Evolutionary conservation across 2,329 filamentous ascomycete species (phyloP).

Genomic region (Colletotrichum noveboracense): DNA sequence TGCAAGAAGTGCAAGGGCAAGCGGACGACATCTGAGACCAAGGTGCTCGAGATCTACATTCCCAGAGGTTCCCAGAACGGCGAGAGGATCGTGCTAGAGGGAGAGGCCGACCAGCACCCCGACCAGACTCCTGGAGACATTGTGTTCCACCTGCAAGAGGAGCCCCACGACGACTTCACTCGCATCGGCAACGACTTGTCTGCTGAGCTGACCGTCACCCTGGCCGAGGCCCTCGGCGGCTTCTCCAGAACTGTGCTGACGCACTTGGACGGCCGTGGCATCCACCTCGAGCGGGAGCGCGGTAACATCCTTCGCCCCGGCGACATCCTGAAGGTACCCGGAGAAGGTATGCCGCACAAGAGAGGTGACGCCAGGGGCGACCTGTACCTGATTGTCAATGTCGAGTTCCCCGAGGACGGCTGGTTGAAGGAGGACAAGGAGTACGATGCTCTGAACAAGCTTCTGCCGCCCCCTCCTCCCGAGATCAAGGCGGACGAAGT

Average conservation of each 20-base stretch:
- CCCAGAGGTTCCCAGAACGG: slow-evolving; percentile 85
- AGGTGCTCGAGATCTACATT: slow-evolving; percentile 96
- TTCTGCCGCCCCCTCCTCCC: slow-evolving; percentile 71
- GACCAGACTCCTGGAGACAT: slow-evolving; percentile 92
- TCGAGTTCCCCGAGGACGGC: slow-evolving; percentile 87
- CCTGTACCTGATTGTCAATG: slow-evolving; percentile 83
- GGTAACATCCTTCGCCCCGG: slow-evolving; percentile 84
- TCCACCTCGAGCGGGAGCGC: slow-evolving; percentile 78
- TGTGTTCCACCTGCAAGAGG: slow-evolving; percentile 85
- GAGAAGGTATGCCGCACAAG: slow-evolving; percentile 96
- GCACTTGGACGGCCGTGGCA: slow-evolving; percentile 92
- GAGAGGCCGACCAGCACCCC: slow-evolving; percentile 91
- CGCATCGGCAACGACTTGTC: slow-evolving; percentile 85
- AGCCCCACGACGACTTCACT: slow-evolving; percentile 80
- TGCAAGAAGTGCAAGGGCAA: slow-evolving; percentile 99
- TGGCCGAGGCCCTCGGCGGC: slow-evolving; percentile 84
- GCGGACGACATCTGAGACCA: slow-evolving; percentile 84
- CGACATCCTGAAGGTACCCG: slow-evolving; percentile 83
- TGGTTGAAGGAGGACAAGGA: slow-evolving; percentile 79
- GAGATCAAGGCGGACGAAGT: slow-evolving; percentile 74
- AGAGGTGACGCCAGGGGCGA: slow-evolving; percentile 84
- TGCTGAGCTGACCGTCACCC: slow-evolving; percentile 79
- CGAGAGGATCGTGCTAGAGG: slow-evolving; percentile 87
- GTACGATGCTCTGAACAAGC: slow-evolving; percentile 73
- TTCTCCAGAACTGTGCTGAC: slow-evolving; percentile 91